Evolutionary conservation across 305 asterid genomes (phyloP).

Genomic region (Solanum hybrid): DNA sequence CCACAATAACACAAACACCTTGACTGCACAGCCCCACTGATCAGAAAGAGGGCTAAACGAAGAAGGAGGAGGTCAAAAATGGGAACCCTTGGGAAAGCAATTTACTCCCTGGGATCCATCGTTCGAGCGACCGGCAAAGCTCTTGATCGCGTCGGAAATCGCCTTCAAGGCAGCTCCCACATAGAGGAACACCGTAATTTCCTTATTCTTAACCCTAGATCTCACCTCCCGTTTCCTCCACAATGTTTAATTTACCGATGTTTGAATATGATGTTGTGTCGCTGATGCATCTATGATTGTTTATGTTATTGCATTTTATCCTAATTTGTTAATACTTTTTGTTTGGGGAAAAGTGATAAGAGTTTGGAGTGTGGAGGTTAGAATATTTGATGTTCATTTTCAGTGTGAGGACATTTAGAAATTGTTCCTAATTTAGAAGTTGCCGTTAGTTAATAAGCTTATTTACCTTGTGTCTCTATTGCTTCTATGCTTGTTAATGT

Average conservation of each 20-base stretch:
- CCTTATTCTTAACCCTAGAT: neutral
- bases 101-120: conserved; percentile 58
- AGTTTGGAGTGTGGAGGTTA: neutral
- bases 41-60: conserved; percentile 4
- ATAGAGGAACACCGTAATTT: conserved; percentile 50
- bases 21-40: conserved; percentile 4
- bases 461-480: neutral
- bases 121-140: conserved; percentile 77
- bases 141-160: conserved; percentile 73
- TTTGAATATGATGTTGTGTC: neutral
- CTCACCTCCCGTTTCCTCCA: neutral
- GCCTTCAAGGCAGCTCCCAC: conserved; percentile 54
- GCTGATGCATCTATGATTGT: neutral
- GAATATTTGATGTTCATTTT: neutral
- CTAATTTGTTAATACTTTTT: neutral
- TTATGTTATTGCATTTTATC: neutral
- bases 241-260: neutral
- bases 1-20: neutral
- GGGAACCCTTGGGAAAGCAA: conserved; percentile 75
- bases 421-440: neutral
- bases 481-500: neutral
- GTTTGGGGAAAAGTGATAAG: neutral
- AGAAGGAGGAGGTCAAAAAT: conserved; percentile 15
- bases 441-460: neutral
- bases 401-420: neutral